Percentiles rank a stretch among this genome's conserved stretches.
Conservation (phyloP, 768 basidiomycete genomes). For the Naganishia onofrii region DNA sequence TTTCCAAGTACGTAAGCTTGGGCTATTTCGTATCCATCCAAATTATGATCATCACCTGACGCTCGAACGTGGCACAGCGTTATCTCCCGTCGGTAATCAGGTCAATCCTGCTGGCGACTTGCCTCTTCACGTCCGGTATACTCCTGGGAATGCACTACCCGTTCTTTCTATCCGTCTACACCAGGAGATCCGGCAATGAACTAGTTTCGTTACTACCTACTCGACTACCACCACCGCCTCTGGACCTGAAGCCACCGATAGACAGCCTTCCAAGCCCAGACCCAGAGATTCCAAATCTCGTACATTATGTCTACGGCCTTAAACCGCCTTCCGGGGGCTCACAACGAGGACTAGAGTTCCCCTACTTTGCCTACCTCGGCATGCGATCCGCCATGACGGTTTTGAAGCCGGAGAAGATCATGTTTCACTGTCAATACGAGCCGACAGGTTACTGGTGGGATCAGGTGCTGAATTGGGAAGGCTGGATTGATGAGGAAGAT, state of each 20-base stretch:
- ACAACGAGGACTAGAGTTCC: slow-evolving; percentile 34
- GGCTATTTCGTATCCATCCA: background rate
- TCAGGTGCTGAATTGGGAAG: slow-evolving; percentile 39
- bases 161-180: slow-evolving; percentile 41
- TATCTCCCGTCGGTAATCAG: background rate
- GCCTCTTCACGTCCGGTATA: slow-evolving; percentile 36
- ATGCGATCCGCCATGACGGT: slow-evolving; percentile 45
- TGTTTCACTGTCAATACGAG: slow-evolving; percentile 48
- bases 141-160: slow-evolving; percentile 39
- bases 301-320: slow-evolving; percentile 51
- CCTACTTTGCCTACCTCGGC: slow-evolving; percentile 49
- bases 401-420: slow-evolving; percentile 44
- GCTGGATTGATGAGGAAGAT: slow-evolving; percentile 34
- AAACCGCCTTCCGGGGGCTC: slow-evolving; percentile 33
- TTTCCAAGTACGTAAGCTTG: background rate
- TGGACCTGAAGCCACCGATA: slow-evolving; percentile 24
- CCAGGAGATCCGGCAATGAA: slow-evolving; percentile 32
- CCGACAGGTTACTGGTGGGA: slow-evolving; percentile 51
- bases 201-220: slow-evolving; percentile 30
- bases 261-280: slow-evolving; percentile 35
- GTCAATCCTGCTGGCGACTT: background rate
- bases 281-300: slow-evolving; percentile 43
- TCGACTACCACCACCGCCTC: slow-evolving; percentile 33
- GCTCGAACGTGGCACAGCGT: background rate
- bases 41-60: background rate